phyloP scores from a whole-genome alignment of 208 protist species.

The Tritrichomonas musculus region DNA sequence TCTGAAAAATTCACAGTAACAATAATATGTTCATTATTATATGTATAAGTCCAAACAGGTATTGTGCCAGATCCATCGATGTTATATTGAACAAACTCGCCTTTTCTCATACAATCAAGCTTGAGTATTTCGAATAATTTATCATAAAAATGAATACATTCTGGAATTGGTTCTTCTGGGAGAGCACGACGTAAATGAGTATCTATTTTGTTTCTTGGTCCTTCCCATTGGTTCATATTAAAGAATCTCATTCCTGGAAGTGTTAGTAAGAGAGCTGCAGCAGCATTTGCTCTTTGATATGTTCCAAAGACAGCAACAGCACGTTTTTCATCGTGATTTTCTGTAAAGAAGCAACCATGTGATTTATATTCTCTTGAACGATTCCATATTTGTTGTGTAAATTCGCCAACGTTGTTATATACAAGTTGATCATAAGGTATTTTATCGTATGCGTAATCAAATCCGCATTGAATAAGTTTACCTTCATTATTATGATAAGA shows the following conservation, averaged over 20 bases:
- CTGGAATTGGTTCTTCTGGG: neutral
- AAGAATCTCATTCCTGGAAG: conserved; percentile 38
- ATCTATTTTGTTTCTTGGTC: conserved; percentile 30
- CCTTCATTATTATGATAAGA: neutral
- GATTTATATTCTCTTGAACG: neutral
- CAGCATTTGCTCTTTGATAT: neutral
- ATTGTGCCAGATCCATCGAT: neutral
- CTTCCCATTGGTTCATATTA: conserved; percentile 1
- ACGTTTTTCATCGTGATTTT: conserved; percentile 41
- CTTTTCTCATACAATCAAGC: neutral
- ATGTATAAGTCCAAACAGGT: neutral
- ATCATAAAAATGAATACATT: neutral
- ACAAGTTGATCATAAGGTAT: neutral
- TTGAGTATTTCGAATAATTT: neutral
- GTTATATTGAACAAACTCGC: neutral
- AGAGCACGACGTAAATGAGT: conserved; percentile 30
- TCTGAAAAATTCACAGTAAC: neutral
- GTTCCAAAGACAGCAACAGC: neutral
- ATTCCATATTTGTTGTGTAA: neutral
- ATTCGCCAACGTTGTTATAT: neutral
- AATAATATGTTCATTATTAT: neutral
- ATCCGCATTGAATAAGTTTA: neutral
- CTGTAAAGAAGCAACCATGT: conserved; percentile 2
- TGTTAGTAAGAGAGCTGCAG: conserved; percentile 27
- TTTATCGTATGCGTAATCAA: conserved; percentile 42